A percentile compares a stretch with the other conserved stretches of the same genome.
Conservation (phyloP, 495 filamentous ascomycete genomes). For the Penicillium pulvis region DNA sequence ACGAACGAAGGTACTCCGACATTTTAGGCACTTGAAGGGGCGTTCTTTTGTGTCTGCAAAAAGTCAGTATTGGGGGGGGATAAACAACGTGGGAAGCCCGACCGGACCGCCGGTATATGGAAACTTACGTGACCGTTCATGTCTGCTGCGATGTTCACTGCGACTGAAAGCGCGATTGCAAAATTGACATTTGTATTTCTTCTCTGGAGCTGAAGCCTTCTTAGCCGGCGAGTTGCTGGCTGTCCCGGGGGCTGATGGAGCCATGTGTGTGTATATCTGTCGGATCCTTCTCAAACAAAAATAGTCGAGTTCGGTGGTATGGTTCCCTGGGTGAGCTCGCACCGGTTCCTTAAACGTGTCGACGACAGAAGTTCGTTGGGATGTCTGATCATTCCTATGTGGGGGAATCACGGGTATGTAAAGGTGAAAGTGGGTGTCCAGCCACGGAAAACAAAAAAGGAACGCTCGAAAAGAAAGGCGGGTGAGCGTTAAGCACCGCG, state of each 20-base stretch:
- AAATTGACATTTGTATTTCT: slow-evolving; percentile 99
- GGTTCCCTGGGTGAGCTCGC: slow-evolving; percentile 54
- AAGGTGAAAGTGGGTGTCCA: slow-evolving; percentile 49
- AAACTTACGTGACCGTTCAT: slow-evolving; percentile 96
- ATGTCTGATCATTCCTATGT: slow-evolving; percentile 51
- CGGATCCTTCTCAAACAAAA: slow-evolving; percentile 43
- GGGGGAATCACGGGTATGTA: slow-evolving; percentile 33
- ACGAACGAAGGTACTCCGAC: slow-evolving; percentile 96
- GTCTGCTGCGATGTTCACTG: slow-evolving; percentile 94
- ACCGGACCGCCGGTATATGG: neutral
- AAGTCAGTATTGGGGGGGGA: slow-evolving; percentile 6
- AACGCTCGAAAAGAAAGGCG: slow-evolving; percentile 42
- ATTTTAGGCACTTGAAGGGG: slow-evolving; percentile 97
- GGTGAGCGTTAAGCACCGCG: slow-evolving; percentile 33
- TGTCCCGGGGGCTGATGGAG: slow-evolving; percentile 62
- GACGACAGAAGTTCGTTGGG: slow-evolving; percentile 49
- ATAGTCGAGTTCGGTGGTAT: slow-evolving; percentile 49
- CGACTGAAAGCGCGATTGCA: slow-evolving; percentile 96
- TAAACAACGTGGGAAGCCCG: neutral
- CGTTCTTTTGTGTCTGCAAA: slow-evolving; percentile 92
- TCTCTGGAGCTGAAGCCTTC: slow-evolving; percentile 74
- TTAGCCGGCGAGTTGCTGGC: slow-evolving; percentile 59
- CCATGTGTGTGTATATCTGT: slow-evolving; percentile 42
- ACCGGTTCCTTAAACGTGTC: slow-evolving; percentile 53
- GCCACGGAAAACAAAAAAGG: slow-evolving; percentile 45